Base-by-base conservation (phyloP, 1,284 basidiomycete species). In the Melampsora americana region DNA sequence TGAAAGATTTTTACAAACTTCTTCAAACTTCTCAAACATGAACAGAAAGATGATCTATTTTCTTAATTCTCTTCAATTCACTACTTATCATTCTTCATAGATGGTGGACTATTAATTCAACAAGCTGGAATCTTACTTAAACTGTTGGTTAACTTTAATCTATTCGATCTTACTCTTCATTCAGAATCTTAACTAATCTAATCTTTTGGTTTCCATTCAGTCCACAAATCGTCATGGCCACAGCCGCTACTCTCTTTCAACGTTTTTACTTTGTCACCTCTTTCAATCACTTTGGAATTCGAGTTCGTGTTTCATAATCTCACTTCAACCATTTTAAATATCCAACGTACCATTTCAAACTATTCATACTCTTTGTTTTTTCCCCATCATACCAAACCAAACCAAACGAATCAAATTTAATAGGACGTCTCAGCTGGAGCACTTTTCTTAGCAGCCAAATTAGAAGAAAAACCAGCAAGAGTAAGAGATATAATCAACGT, bases 261-360 rank as follows among this genome's bases (percentile, higher is more conserved):
- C 87, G 95, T 39, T 99, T 99, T 86, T 99, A 90, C 91, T 98
- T 89, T 84, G 92, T 96, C 20, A 90, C 91, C 5, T 96, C 94
- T 3, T 89, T 99, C 88, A 90, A 90, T 81, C 90, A 93, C 77
- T 99, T 95, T 82, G 89, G 92, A 32, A 89, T 96, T 77, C 90
- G 89, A 79, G 94, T 95, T 80, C 83, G 89, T 86, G 72, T 20
- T 32, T 62, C 18, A 56, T 59, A 48, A 35, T 56, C 44, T 23
- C 12, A 14, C 23, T 1, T 60, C 12, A 46, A 32, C 56, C 50
- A 32, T 30, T 53, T 2, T 35, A 9, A 23, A 5, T 35, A 67
- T n/a, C 69, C n/a, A 65, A 66, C 61, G 18, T 44, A 65, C 32
- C 72, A 60, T 61, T 50, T 62, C 44, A 39, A 28, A 18, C 23